Percentiles rank a stretch among this genome's conserved stretches.
Conservation (phyloP, 192 early-diverging fungal genomes). For the Allomyces arbusculus region DNA sequence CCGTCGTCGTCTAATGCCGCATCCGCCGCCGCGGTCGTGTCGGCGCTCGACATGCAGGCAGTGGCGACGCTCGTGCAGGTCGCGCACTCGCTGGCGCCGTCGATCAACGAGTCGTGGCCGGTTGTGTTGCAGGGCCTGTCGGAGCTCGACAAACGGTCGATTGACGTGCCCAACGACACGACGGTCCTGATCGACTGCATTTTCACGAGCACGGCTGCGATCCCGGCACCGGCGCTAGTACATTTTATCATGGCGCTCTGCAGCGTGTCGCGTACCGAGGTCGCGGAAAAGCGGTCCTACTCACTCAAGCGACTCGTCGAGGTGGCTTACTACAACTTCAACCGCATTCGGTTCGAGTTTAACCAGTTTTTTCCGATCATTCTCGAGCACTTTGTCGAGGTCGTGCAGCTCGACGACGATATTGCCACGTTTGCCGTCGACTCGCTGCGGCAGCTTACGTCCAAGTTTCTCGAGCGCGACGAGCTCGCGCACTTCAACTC, state of each 20-base stretch:
- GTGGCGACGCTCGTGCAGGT: background rate
- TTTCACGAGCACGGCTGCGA: slow-evolving; percentile 24
- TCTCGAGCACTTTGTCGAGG: slow-evolving; percentile 24
- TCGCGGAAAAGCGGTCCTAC: slow-evolving; percentile 15
- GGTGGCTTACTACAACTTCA: slow-evolving; percentile 44
- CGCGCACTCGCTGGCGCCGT: background rate
- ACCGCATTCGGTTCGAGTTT: slow-evolving; percentile 12
- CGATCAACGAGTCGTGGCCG: slow-evolving; percentile 1
- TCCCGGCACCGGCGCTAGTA: slow-evolving; percentile 31
- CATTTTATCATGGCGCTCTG: slow-evolving; percentile 34
- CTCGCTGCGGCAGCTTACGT: slow-evolving; percentile 29
- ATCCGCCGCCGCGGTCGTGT: no score
- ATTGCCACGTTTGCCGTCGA: slow-evolving; percentile 38
- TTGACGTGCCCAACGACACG: slow-evolving; percentile 1
- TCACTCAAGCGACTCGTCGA: slow-evolving; percentile 43
- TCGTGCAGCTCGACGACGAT: background rate
- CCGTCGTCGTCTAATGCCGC: background rate
- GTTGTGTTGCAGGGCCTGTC: background rate
- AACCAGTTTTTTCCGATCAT: slow-evolving; percentile 8
- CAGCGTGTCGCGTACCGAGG: slow-evolving; percentile 32
- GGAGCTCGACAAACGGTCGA: slow-evolving; percentile 4
- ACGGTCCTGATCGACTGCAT: slow-evolving; percentile 34
- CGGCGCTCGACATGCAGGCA: background rate
- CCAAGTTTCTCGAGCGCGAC: slow-evolving; percentile 41
- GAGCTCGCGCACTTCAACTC: slow-evolving; percentile 35